Percentiles rank a stretch among this genome's conserved stretches.
phyloP scores from a whole-genome alignment of 2,329 filamentous ascomycete species.

The Chrysoporthe deuterocubensis region DNA sequence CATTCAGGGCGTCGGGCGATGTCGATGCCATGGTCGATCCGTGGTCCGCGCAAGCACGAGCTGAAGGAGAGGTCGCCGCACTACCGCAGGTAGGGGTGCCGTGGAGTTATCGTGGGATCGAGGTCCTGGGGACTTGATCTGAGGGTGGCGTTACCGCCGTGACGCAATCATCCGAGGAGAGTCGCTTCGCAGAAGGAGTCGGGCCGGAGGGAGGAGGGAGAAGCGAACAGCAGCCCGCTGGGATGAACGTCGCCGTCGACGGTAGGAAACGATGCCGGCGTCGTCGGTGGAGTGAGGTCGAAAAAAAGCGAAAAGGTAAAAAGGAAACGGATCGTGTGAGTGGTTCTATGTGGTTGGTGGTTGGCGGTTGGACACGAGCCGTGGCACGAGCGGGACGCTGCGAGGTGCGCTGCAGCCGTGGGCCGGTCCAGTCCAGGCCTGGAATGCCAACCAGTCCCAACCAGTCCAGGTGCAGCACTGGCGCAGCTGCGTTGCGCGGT shows the following conservation, averaged over 20 bases:
- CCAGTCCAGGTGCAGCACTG: neutral
- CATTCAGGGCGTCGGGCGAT: constrained; percentile 58
- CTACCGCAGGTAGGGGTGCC: neutral
- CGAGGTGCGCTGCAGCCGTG: constrained; percentile 12
- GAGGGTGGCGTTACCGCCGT: constrained; percentile 32
- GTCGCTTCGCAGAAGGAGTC: constrained; percentile 20
- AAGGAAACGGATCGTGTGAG: constrained; percentile 19
- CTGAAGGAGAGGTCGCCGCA: no score
- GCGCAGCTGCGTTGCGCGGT: constrained; percentile 10
- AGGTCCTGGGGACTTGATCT: constrained; percentile 19
- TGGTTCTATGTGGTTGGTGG: constrained; percentile 14
- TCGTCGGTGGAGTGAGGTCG: constrained; percentile 10
- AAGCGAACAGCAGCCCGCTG: neutral
- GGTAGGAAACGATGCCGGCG: constrained; percentile 8
- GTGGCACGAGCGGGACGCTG: constrained; percentile 18
- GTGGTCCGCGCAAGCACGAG: constrained; percentile 7
- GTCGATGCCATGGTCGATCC: constrained; percentile 30
- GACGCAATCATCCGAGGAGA: constrained; percentile 29
- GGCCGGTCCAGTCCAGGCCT: neutral
- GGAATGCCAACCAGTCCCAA: constrained; percentile 5
- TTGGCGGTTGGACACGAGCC: constrained; percentile 18
- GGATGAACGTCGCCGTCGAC: constrained; percentile 12
- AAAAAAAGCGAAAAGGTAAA: neutral
- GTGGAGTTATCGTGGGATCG: constrained; percentile 13
- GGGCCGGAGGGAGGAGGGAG: neutral